These are phyloP conservation scores for Thermomyces lanuginosus DNA, from an alignment of 2,329 filamentous ascomycete genomes.

Conservation along the genomic window DNA sequence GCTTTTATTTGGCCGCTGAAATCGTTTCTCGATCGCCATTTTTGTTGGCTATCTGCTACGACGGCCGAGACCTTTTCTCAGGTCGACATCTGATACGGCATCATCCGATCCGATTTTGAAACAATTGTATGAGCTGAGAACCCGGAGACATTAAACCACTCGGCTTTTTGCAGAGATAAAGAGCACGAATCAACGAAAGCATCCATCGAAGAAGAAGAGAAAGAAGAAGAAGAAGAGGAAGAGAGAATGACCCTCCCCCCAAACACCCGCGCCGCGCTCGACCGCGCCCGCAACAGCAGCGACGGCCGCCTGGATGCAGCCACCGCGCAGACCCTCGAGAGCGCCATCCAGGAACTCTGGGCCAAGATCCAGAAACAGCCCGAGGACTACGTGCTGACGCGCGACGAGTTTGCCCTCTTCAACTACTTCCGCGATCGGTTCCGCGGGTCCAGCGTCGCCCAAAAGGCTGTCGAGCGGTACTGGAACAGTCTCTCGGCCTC, in stretches of 20 bases:
- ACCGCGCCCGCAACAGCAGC: slow-evolving; percentile 58
- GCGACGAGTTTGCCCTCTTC: slow-evolving; percentile 71
- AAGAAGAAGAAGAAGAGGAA: too few relatives aligned
- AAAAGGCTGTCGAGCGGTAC: slow-evolving; percentile 39
- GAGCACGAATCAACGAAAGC: too few relatives aligned
- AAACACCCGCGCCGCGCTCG: slow-evolving; percentile 49
- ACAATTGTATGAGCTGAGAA: too few relatives aligned
- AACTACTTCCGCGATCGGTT: slow-evolving; percentile 65
- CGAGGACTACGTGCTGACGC: slow-evolving; percentile 52
- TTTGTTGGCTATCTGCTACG: too few relatives aligned
- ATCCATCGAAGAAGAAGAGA: too few relatives aligned
- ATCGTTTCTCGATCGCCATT: too few relatives aligned
- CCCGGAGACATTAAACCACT: too few relatives aligned
- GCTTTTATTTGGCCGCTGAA: too few relatives aligned
- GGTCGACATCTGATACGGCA: too few relatives aligned
- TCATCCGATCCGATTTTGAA: too few relatives aligned
- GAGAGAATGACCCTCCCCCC: slow-evolving; percentile 18
- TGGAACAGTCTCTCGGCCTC: slow-evolving; percentile 37
- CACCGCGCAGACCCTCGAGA: slow-evolving; percentile 49
- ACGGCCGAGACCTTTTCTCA: too few relatives aligned
- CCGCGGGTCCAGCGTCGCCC: slow-evolving; percentile 34
- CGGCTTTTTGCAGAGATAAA: too few relatives aligned
- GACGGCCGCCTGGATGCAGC: slow-evolving; percentile 47
- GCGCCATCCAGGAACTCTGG: slow-evolving; percentile 50
- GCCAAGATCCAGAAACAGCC: slow-evolving; percentile 47